These are phyloP conservation scores for Chytriomyces sp. DNA, from an alignment of 192 early-diverging fungal genomes.

Conservation along the genomic window DNA sequence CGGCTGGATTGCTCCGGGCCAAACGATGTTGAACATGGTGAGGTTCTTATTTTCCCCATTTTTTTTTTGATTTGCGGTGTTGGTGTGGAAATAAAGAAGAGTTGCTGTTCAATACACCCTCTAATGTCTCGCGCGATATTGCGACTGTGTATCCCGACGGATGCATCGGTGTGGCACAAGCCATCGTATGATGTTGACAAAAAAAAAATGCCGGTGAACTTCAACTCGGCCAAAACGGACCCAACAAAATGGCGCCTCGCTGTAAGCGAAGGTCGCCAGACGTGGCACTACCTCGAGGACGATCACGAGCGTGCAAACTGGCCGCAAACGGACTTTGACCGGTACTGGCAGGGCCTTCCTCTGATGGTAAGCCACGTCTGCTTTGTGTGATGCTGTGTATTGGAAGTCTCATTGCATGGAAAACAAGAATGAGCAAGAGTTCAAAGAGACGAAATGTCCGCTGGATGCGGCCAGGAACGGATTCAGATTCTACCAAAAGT, in stretches of 20 bases:
- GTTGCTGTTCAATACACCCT: no score
- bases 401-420: slow-evolving; percentile 35
- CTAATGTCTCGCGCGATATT: no score
- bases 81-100: no score
- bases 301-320: slow-evolving; percentile 49
- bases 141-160: no score
- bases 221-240: slow-evolving; percentile 59
- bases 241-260: slow-evolving; percentile 84
- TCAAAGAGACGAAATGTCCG: slow-evolving; percentile 68
- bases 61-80: no score
- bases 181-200: no score
- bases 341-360: slow-evolving; percentile 83
- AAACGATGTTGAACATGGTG: no score
- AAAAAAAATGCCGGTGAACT: neutral
- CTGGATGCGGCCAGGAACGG: slow-evolving; percentile 87
- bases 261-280: slow-evolving; percentile 86
- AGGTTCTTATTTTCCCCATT: no score
- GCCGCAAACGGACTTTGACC: slow-evolving; percentile 81
- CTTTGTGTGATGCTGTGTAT: slow-evolving; percentile 10
- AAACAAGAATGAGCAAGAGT: slow-evolving; percentile 53
- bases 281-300: slow-evolving; percentile 82
- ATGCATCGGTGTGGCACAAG: no score
- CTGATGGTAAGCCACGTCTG: slow-evolving; percentile 15
- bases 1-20: no score
- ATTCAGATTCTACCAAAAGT: slow-evolving; percentile 82